Conservation (phyloP, 2,329 filamentous ascomycete genomes). For the Fusarium nisikadoi region DNA sequence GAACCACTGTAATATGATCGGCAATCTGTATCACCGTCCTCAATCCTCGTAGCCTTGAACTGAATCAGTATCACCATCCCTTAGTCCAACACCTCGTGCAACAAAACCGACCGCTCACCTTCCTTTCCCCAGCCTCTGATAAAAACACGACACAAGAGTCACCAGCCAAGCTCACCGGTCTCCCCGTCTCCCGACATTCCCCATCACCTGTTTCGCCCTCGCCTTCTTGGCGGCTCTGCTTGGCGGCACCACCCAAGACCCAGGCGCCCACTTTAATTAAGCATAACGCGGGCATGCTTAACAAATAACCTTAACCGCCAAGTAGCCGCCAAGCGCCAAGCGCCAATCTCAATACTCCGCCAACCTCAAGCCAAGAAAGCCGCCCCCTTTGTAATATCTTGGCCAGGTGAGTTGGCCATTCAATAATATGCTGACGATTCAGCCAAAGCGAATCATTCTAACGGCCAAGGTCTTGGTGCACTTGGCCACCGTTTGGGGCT, state of each 20-base stretch:
- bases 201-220: background rate
- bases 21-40: background rate
- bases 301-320: slow-evolving; percentile 31
- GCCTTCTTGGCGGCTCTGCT: background rate
- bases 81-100: background rate
- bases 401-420: background rate
- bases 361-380: slow-evolving; percentile 17
- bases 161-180: background rate
- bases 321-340: slow-evolving; percentile 38
- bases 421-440: background rate
- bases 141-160: background rate
- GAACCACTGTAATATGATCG: background rate
- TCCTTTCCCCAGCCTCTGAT: background rate
- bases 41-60: background rate
- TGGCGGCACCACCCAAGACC: slow-evolving; percentile 5
- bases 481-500: slow-evolving; percentile 17
- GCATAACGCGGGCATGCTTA: slow-evolving; percentile 23
- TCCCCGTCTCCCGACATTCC: background rate
- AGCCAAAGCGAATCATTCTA: background rate
- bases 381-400: slow-evolving; percentile 4
- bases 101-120: background rate
- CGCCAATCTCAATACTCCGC: slow-evolving; percentile 15
- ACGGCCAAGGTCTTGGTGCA: slow-evolving; percentile 28
- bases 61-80: accelerated
- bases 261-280: background rate